Evolutionary conservation across 176 grass and related monocot species (phyloP).

Genomic region (Sorghum bicolor): DNA sequence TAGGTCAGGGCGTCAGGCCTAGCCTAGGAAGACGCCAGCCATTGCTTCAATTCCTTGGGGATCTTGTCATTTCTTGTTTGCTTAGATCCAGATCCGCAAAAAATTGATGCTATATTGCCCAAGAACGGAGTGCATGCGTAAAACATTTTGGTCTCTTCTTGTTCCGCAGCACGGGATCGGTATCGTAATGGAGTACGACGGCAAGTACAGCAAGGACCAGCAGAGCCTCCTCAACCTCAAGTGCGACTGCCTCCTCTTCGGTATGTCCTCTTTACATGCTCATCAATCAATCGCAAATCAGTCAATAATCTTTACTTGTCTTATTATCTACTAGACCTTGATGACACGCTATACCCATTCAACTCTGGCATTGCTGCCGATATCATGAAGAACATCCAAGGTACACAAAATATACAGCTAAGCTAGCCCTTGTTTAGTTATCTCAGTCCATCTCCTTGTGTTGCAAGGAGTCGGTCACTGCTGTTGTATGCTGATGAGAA

Average conservation of each 20-base stretch:
- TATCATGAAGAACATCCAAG: conserved; percentile 75
- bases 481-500: neutral
- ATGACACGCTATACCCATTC: conserved; percentile 86
- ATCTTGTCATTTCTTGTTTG: neutral
- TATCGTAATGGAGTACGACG: conserved; percentile 62
- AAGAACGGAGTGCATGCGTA: neutral
- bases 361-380: conserved; percentile 62
- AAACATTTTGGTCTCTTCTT: neutral
- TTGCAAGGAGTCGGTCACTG: neutral
- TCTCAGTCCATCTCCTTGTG: neutral
- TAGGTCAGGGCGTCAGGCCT: neutral
- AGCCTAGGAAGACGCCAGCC: too few relatives aligned
- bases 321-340: conserved; percentile 51
- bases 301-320: neutral
- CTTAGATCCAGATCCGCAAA: neutral
- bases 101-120: too few relatives aligned
- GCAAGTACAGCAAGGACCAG: conserved; percentile 34
- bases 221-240: conserved; percentile 43
- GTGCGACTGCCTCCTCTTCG: conserved; percentile 82
- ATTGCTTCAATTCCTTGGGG: neutral
- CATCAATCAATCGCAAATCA: neutral
- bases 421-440: neutral
- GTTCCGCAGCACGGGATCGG: neutral
- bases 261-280: conserved; percentile 22
- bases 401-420: conserved; percentile 16